Evolutionary conservation across 2,329 filamentous ascomycete species (phyloP), one percentile per base, ranked within the genome.

Genomic region (Fusarium coicis): DNA sequence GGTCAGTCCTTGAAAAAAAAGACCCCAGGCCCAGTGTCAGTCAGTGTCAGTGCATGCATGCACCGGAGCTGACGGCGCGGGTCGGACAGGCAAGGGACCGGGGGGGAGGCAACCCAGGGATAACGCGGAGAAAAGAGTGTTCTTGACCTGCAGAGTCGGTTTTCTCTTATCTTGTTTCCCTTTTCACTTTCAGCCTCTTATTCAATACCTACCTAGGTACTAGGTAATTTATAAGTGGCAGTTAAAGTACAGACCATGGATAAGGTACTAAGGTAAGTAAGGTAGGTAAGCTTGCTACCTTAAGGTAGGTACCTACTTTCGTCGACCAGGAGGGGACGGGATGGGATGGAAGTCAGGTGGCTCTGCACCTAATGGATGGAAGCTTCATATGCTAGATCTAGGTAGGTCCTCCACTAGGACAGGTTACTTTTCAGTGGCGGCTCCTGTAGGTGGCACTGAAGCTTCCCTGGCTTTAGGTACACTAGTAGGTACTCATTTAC

Each of bases 21-120:
- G 40, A 61, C 44, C 63, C 65, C 47, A 69, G 58, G 40, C 64
- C 66, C 64, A 63, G 46, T 64, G 57, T 50, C 56, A 65, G 62
- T 63, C 68, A 71, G 66, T 63, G 65, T 68, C 65, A 69, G 66
- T 70, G 70, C 68, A 66, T 70, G 61, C 57, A 62, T 68, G 57
- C 66, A 56, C 67, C 69, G 71, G 70, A 74, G 66, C 70, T 74
- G 68, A 62, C 72, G 71, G 71, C 69, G 72, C 72, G 72, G 68
- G 72, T 74, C 72, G 60, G 71, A 70, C 72, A 74, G 71, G 72
- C 71, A 74, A 69, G 72, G 71, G 68, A 62, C 55, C 46, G 53
- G 65, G 65, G 65, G 15, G 54, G 43, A 54, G 65, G 61, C 50
- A 39, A 55, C 55, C 42, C 50, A 57, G 63, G 57, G 66, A 49